Percentiles rank a stretch among this genome's conserved stretches.
These are phyloP conservation scores for Carex parvula DNA, from an alignment of 176 grass and related monocot genomes.

Conservation along the genomic window DNA sequence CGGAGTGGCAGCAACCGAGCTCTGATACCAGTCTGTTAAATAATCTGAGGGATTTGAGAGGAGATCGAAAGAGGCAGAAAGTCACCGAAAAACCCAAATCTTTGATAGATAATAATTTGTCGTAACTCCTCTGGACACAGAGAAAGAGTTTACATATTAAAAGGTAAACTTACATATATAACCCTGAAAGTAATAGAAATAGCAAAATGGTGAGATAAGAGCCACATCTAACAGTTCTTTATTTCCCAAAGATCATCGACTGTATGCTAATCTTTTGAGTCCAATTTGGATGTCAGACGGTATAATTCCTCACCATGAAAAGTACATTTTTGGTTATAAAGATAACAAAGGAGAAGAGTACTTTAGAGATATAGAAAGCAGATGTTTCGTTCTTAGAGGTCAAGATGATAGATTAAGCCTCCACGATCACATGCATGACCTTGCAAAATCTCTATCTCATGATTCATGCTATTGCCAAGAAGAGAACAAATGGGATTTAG, in stretches of 20 bases:
- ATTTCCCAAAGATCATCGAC: conserved; percentile 29
- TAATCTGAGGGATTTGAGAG: too few species aligned
- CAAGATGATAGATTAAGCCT: background rate
- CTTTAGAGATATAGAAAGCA: conserved; percentile 18
- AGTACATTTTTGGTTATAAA: background rate
- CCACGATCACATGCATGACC: conserved; percentile 45
- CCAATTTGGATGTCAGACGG: conserved; percentile 37
- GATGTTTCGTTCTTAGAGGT: conserved; percentile 22
- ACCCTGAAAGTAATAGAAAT: too few species aligned
- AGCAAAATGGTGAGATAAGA: too few species aligned
- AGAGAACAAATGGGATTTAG: background rate
- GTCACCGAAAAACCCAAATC: too few species aligned
- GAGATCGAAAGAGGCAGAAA: too few species aligned
- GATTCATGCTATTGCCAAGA: conserved; percentile 20
- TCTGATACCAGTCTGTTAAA: too few species aligned
- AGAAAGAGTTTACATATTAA: too few species aligned
- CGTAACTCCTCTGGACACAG: too few species aligned
- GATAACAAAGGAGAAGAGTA: conserved; percentile 7
- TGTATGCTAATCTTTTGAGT: background rate
- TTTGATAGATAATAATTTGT: too few species aligned
- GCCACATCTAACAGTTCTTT: too few species aligned
- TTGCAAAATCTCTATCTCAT: conserved; percentile 24
- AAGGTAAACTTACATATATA: too few species aligned
- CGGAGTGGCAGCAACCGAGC: too few species aligned
- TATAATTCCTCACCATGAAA: conserved; percentile 14